A percentile compares a stretch with the other conserved stretches of the same genome.
These are phyloP conservation scores for Fimicolochytrium jonesii DNA, from an alignment of 192 early-diverging fungal genomes.

Conservation along the genomic window DNA sequence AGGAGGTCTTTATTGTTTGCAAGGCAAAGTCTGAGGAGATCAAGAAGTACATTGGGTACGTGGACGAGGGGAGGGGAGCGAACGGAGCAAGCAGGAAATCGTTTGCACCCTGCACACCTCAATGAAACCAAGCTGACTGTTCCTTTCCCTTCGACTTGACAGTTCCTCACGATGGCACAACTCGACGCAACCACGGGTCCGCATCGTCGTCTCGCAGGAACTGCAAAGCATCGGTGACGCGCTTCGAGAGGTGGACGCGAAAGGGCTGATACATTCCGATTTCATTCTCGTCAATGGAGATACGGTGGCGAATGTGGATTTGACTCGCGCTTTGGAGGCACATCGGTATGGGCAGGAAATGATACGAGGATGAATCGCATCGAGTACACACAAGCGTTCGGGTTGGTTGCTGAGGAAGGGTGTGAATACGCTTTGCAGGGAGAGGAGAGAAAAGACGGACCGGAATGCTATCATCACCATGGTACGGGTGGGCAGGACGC, in stretches of 20 bases:
- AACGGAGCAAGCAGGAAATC: background rate
- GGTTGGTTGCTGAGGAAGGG: background rate
- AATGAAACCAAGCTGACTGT: no score
- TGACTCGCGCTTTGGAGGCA: conserved; percentile 69
- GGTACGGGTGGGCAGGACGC: no score
- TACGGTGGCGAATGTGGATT: conserved; percentile 84
- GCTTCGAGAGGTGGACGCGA: conserved; percentile 80
- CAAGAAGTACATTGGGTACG: conserved; percentile 76
- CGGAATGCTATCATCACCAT: conserved; percentile 93
- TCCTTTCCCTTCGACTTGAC: background rate
- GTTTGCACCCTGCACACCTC: no score
- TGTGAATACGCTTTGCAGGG: conserved; percentile 13
- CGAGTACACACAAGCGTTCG: background rate
- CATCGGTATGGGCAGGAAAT: conserved; percentile 62
- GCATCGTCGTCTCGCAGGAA: conserved; percentile 68
- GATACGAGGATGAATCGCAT: background rate
- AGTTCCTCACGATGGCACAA: conserved; percentile 71
- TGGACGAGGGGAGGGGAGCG: background rate
- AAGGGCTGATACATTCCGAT: conserved; percentile 73
- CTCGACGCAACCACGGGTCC: conserved; percentile 60
- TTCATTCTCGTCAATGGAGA: conserved; percentile 91
- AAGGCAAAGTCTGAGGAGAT: conserved; percentile 79
- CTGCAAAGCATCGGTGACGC: conserved; percentile 85
- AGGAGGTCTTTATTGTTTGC: conserved; percentile 84
- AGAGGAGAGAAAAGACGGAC: conserved; percentile 64